Evolutionary conservation across 1,284 basidiomycete species (phyloP).

Genomic region (Rhodotorula sp.): DNA sequence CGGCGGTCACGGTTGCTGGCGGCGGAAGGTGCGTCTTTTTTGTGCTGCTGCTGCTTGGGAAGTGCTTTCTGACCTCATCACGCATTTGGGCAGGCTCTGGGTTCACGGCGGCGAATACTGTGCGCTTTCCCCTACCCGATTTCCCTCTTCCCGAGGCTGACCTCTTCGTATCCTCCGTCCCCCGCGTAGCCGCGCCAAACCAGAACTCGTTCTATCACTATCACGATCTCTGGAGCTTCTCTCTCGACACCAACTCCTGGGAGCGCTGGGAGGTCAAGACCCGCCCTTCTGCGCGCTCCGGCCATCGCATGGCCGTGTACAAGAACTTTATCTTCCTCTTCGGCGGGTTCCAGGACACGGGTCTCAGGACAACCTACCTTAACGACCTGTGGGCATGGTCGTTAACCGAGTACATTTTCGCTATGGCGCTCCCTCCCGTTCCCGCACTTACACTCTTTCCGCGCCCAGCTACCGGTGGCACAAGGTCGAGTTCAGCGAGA

Average conservation of each 20-base stretch:
- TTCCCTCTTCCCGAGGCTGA: not conserved
- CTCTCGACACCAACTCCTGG: slow-evolving; percentile 75
- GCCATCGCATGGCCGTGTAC: slow-evolving; percentile 90
- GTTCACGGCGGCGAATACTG: slow-evolving; percentile 64
- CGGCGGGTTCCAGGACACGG: slow-evolving; percentile 54
- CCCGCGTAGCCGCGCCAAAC: slow-evolving; percentile 62
- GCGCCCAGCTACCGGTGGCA: slow-evolving; percentile 82
- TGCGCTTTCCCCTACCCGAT: not conserved
- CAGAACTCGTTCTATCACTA: slow-evolving; percentile 92
- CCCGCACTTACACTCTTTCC: too few relatives aligned
- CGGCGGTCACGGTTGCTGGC: slow-evolving; percentile 68
- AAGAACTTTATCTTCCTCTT: slow-evolving; percentile 84
- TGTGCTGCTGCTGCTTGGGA: too few relatives aligned
- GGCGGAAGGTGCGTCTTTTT: slow-evolving; percentile 63
- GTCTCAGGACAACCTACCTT: slow-evolving; percentile 44
- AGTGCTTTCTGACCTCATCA: too few relatives aligned
- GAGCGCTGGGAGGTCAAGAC: slow-evolving; percentile 86
- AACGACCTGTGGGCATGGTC: slow-evolving; percentile 47
- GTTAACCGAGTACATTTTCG: slow-evolving; percentile 26
- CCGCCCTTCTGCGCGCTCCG: slow-evolving; percentile 76
- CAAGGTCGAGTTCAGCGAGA: slow-evolving; percentile 71
- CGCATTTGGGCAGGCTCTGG: slow-evolving; percentile 63
- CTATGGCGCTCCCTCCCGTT: too few relatives aligned
- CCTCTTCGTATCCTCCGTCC: not conserved
- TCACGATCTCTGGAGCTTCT: slow-evolving; percentile 71